phyloP scores from a whole-genome alignment of 192 early-diverging fungal genomes.

The Coemansia javaensis region DNA sequence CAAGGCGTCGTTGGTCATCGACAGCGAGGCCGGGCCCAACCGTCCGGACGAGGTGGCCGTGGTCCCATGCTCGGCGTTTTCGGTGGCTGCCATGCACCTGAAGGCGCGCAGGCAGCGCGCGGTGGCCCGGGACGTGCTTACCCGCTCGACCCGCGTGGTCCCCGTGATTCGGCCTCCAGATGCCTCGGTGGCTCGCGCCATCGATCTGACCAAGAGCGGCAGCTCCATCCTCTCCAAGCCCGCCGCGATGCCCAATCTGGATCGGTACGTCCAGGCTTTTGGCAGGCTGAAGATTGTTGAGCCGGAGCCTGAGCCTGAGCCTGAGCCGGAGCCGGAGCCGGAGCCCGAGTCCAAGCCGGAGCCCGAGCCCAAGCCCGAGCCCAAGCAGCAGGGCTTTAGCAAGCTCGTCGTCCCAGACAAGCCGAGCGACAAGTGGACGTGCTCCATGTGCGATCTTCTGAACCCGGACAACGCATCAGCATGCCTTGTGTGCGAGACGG shows the following conservation, averaged over 20 bases:
- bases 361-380: not conserved
- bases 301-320: constrained; percentile 3
- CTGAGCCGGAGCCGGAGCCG: not conserved
- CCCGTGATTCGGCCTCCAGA: constrained; percentile 17
- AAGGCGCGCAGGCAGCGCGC: constrained; percentile 25
- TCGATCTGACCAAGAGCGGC: not conserved
- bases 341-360: not conserved
- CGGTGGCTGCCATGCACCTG: constrained; percentile 17
- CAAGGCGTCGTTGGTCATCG: constrained; percentile 27
- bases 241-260: constrained; percentile 39
- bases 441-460: constrained; percentile 23
- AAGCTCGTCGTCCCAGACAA: constrained; percentile 9
- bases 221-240: not conserved
- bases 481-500: constrained; percentile 28
- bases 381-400: constrained; percentile 24
- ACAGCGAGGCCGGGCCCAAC: not conserved
- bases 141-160: constrained; percentile 16
- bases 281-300: constrained; percentile 33
- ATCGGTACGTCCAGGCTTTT: constrained; percentile 40
- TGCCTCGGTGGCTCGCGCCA: not conserved
- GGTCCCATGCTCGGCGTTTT: constrained; percentile 8
- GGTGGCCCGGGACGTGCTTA: constrained; percentile 27
- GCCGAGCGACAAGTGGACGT: constrained; percentile 22
- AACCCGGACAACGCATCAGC: constrained; percentile 3
- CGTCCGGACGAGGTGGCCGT: not conserved